Evolutionary conservation across 1,139 yeast genomes (phyloP).

Genomic region (Magnusiomyces suaveolens): DNA sequence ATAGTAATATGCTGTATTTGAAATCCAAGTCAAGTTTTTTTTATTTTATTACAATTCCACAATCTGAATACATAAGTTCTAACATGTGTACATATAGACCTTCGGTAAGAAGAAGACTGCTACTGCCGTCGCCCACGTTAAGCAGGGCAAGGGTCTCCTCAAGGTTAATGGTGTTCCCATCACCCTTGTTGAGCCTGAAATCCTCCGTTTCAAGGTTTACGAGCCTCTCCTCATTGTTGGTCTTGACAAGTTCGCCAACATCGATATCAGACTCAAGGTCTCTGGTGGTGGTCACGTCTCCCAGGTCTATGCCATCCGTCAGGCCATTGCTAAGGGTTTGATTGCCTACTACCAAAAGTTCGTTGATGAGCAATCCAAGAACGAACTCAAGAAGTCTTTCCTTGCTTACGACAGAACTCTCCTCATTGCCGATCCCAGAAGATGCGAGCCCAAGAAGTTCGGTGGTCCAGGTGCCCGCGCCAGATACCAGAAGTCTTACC

Average conservation of each 20-base stretch:
- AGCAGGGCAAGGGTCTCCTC: slow-evolving; percentile 98
- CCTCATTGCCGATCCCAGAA: slow-evolving; percentile 98
- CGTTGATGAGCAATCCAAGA: slow-evolving; percentile 99
- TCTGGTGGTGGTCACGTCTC: slow-evolving; percentile 99
- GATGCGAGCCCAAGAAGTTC: slow-evolving; percentile 99
- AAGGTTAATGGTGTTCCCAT: slow-evolving; percentile 99
- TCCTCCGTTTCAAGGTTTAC: slow-evolving; percentile 98
- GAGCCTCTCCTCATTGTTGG: slow-evolving; percentile 98
- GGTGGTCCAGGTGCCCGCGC: slow-evolving; percentile 99
- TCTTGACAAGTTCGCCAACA: slow-evolving; percentile 95
- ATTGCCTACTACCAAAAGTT: slow-evolving; percentile 98
- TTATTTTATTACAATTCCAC: not conserved
- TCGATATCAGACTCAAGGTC: slow-evolving; percentile 97
- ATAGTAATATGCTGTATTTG: too few species aligned
- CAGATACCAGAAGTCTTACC: slow-evolving; percentile 99
- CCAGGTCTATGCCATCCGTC: slow-evolving; percentile 99
- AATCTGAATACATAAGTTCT: slow-evolving; percentile 1
- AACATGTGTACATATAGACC: slow-evolving; percentile 46
- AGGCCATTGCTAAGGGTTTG: slow-evolving; percentile 99
- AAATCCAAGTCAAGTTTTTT: too few species aligned
- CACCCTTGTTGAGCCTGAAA: slow-evolving; percentile 98
- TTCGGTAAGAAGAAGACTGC: slow-evolving; percentile 99
- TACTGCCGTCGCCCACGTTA: slow-evolving; percentile 99
- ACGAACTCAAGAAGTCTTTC: slow-evolving; percentile 97
- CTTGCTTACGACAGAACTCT: slow-evolving; percentile 98